Percentiles rank a stretch among this genome's conserved stretches.
phyloP scores from a whole-genome alignment of 805 yeast species.

The Komagataella mondaviorum region DNA sequence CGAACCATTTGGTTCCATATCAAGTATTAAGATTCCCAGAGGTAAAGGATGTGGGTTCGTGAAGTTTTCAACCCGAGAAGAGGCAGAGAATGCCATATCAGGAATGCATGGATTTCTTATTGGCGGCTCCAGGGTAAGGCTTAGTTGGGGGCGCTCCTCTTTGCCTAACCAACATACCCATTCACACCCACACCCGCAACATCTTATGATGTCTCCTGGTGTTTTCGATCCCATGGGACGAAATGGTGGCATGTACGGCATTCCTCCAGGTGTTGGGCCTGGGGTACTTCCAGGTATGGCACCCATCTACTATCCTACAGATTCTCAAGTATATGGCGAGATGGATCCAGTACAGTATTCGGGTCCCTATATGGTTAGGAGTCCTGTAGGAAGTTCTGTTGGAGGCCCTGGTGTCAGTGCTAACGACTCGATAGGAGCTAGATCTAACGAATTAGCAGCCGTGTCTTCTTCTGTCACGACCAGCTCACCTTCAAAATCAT shows the following conservation, averaged over 20 bases:
- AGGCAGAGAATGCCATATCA: conserved; percentile 66
- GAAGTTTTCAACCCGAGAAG: conserved; percentile 49
- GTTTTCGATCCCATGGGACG: conserved; percentile 8
- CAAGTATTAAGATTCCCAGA: conserved; percentile 61
- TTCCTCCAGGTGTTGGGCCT: conserved; percentile 4
- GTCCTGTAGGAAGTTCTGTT: not conserved
- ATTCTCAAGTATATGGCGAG: not conserved
- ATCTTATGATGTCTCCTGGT: conserved; percentile 6
- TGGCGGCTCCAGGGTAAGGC: conserved; percentile 59
- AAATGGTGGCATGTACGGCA: conserved; percentile 3
- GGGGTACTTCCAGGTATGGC: conserved; percentile 5
- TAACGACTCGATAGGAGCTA: not conserved
- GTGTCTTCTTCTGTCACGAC: not conserved
- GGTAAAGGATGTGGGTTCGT: conserved; percentile 77
- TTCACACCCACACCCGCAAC: conserved; percentile 5
- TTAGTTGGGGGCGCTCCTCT: conserved; percentile 60
- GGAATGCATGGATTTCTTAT: conserved; percentile 71
- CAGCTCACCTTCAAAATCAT: not conserved
- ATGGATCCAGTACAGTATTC: not conserved
- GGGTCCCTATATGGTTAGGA: not conserved
- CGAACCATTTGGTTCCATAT: conserved; percentile 60
- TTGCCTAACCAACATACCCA: conserved; percentile 5
- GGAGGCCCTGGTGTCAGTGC: not conserved
- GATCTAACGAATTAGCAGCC: not conserved
- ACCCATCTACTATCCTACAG: conserved; percentile 3